These are phyloP conservation scores for Aureobasidium lini DNA, from an alignment of 2,329 filamentous ascomycete species.

Conservation along the genomic window DNA sequence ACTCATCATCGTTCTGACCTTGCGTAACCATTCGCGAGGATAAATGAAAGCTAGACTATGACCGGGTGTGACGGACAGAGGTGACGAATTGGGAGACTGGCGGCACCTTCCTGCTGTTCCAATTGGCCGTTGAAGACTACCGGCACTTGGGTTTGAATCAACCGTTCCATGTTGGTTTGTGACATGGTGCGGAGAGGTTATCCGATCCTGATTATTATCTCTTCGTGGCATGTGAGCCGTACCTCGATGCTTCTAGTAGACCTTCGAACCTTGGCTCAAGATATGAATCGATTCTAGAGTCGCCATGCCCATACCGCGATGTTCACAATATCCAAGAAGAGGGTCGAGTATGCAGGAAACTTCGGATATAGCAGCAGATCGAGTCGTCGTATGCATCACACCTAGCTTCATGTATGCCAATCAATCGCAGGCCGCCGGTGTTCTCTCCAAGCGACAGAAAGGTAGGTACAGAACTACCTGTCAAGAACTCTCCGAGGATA, in stretches of 20 bases:
- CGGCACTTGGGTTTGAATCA: neutral
- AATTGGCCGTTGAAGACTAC: neutral
- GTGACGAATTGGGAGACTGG: neutral
- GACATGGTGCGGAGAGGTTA: neutral
- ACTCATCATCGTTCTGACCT: neutral
- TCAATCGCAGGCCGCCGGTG: neutral
- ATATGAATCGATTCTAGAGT: neutral
- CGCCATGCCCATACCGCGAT: too few species aligned
- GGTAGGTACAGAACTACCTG: neutral
- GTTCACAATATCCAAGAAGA: too few species aligned
- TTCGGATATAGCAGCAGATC: neutral
- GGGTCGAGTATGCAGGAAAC: too few species aligned
- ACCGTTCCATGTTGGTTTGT: neutral
- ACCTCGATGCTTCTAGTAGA: neutral
- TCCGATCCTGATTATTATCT: neutral
- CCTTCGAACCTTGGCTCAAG: too few species aligned
- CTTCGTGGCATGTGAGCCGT: neutral
- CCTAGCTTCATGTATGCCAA: slow-evolving; percentile 1
- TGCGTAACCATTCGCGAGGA: neutral
- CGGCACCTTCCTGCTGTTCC: neutral
- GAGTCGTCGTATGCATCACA: neutral
- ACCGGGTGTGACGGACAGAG: neutral
- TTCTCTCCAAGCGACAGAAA: neutral
- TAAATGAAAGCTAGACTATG: neutral
- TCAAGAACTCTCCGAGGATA: neutral